These are phyloP conservation scores for Volvox carteri DNA, from an alignment of 163 green algal species.

Conservation along the genomic window DNA sequence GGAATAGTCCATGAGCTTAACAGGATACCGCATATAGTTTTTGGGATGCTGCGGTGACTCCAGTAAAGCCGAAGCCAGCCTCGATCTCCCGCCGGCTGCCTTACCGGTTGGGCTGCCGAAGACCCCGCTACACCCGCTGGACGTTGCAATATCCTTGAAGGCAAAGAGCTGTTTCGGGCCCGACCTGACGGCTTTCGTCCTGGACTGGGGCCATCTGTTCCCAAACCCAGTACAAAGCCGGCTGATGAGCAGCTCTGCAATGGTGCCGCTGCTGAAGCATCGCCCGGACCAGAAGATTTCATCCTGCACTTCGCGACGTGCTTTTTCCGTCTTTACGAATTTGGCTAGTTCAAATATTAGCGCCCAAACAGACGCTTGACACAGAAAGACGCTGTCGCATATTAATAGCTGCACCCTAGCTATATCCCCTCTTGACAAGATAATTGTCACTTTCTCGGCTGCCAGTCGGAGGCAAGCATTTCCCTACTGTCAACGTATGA, in stretches of 20 bases:
- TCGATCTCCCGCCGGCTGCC: neutral
- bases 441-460: neutral
- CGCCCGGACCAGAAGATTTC: neutral
- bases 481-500: neutral
- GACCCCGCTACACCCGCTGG: neutral
- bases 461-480: neutral
- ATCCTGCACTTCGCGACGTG: neutral
- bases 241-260: neutral
- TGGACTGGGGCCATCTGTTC: constrained; percentile 1
- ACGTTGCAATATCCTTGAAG: constrained; percentile 19
- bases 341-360: constrained; percentile 7
- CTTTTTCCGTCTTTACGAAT: neutral
- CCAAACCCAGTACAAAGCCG: constrained; percentile 12
- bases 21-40: too few species aligned
- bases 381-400: neutral
- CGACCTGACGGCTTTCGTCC: neutral
- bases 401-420: neutral
- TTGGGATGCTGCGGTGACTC: too few species aligned
- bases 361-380: neutral
- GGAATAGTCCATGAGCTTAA: too few species aligned
- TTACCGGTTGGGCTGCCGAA: neutral
- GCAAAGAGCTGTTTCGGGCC: neutral
- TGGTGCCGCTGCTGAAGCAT: neutral
- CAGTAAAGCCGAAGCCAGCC: neutral
- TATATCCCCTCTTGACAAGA: neutral